Evolutionary conservation across 2,329 filamentous ascomycete genomes (phyloP).

Genomic region (Calonectria henricotiae): DNA sequence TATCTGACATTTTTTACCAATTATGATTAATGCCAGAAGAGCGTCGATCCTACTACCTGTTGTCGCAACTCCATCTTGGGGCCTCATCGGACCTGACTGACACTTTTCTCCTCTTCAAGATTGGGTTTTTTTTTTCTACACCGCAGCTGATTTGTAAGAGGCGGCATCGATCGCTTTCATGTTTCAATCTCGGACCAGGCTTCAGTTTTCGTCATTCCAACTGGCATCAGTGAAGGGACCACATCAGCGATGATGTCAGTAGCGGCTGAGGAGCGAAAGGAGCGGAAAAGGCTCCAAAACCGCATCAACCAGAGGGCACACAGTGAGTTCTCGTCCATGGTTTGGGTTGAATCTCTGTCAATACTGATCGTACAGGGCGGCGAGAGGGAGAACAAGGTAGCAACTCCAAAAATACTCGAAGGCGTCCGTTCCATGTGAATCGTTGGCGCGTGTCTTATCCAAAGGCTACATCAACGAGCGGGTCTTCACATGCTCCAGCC

Average conservation of each 20-base stretch:
- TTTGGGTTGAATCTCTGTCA: too few species aligned
- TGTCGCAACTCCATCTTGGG: neutral
- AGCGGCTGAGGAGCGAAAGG: neutral
- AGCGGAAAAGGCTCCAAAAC: conserved; percentile 14
- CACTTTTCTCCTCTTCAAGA: conserved; percentile 9
- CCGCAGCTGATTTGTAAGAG: neutral
- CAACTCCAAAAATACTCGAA: neutral
- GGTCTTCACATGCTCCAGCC: neutral
- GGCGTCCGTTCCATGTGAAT: conserved; percentile 3
- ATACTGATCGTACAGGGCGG: neutral
- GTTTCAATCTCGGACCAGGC: neutral
- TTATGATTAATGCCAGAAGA: neutral
- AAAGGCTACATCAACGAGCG: neutral
- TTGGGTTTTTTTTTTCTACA: neutral
- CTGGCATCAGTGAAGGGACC: neutral
- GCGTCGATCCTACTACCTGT: neutral
- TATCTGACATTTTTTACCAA: conserved; percentile 19
- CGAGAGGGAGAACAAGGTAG: neutral
- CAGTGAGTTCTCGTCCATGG: neutral
- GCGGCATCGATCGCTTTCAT: neutral
- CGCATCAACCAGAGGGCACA: conserved; percentile 2
- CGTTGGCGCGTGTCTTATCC: conserved; percentile 12
- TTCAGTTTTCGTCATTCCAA: neutral
- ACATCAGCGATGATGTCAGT: neutral
- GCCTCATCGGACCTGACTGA: neutral